A percentile compares a stretch with the other conserved stretches of the same genome.
phyloP scores from a whole-genome alignment of 345 rosid species.

The Syzygium aqueum region DNA sequence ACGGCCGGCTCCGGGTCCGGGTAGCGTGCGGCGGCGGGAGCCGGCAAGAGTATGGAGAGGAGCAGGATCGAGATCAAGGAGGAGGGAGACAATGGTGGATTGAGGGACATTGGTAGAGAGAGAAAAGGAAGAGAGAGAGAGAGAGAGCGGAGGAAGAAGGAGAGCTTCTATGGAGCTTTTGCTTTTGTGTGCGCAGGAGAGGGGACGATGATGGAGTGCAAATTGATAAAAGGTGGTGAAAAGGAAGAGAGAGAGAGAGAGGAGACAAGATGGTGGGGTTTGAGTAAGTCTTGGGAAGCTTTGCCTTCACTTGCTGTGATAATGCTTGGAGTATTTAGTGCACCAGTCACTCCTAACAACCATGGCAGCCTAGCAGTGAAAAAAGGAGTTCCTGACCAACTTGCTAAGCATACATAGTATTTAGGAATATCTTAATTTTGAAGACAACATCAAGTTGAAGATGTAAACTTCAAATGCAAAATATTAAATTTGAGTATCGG shows the following conservation, averaged over 20 bases:
- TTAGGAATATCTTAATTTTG: neutral
- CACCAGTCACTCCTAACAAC: neutral
- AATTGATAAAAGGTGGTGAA: neutral
- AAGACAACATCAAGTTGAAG: neutral
- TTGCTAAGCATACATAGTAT: neutral
- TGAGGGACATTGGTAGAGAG: conserved; percentile 23
- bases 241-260: neutral
- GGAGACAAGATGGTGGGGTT: neutral
- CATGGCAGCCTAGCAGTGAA: neutral
- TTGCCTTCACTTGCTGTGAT: neutral
- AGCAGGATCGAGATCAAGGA: conserved; percentile 2
- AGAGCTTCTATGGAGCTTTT: neutral
- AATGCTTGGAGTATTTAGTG: neutral
- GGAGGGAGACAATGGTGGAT: conserved; percentile 5
- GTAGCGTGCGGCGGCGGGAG: conserved; percentile 6
- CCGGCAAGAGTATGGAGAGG: conserved; percentile 9
- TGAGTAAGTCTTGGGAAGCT: neutral
- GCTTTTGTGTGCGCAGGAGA: neutral
- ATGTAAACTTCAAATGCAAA: neutral
- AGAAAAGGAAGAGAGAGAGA: neutral
- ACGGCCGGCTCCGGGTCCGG: conserved; percentile 24
- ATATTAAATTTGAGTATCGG: neutral
- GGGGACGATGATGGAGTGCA: neutral
- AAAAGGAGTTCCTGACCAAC: neutral
- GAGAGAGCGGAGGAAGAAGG: neutral